A percentile compares a stretch with the other conserved stretches of the same genome.
Evolutionary conservation across 257 asterid species (phyloP).

Genomic region (Solanum lycopersicoides): DNA sequence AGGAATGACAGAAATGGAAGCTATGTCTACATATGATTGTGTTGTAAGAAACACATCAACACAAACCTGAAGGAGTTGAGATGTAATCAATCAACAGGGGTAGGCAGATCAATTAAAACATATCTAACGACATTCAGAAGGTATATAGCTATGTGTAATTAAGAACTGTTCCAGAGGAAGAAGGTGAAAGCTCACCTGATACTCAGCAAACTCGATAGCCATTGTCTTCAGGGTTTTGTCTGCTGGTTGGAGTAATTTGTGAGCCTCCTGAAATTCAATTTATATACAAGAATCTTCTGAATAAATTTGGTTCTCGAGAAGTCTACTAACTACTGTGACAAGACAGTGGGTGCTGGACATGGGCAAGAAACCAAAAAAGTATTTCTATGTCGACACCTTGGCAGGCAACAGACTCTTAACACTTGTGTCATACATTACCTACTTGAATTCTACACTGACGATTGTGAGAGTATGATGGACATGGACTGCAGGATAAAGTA

Average conservation of each 20-base stretch:
- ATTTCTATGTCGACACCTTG: neutral
- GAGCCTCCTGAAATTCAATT: slow-evolving; percentile 72
- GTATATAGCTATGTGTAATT: neutral
- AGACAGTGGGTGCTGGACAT: neutral
- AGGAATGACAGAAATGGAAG: slow-evolving; percentile 85
- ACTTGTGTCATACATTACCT: neutral
- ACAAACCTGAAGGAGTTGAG: slow-evolving; percentile 55
- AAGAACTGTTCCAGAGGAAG: neutral
- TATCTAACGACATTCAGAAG: neutral
- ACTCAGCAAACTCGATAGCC: slow-evolving; percentile 97
- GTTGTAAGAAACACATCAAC: slow-evolving; percentile 91
- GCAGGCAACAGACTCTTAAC: neutral
- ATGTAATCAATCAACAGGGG: slow-evolving; percentile 2
- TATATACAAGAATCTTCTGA: neutral
- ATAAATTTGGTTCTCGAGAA: neutral
- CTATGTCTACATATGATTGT: slow-evolving; percentile 81
- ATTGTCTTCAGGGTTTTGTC: slow-evolving; percentile 76
- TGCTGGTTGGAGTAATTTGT: slow-evolving; percentile 84
- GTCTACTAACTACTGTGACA: neutral
- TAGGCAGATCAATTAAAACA: neutral
- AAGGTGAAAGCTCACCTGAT: slow-evolving; percentile 49
- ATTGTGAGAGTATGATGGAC: no score
- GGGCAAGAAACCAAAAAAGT: neutral
- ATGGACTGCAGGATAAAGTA: no score
- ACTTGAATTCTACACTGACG: neutral